Percentiles rank a stretch among this genome's conserved stretches.
Evolutionary conservation across 805 yeast species (phyloP).

Genomic region (Nakazawaea molendinolei): DNA sequence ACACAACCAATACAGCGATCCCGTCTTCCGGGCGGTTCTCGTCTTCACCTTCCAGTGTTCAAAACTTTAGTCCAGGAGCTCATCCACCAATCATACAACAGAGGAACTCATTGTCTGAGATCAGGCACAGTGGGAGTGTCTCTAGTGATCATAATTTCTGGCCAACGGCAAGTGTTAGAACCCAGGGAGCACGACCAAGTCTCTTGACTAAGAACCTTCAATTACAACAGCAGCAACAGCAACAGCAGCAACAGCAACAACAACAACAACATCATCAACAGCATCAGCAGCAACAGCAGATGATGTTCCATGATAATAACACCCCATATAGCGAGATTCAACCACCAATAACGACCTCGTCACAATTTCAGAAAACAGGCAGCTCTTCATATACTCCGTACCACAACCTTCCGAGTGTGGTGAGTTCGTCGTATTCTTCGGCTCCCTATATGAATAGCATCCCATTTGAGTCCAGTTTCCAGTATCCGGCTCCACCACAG

Average conservation of each 20-base stretch:
- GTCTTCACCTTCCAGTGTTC: no score
- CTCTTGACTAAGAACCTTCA: background rate
- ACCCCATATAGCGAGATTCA: conserved; percentile 2
- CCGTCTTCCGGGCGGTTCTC: no score
- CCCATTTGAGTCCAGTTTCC: conserved; percentile 11
- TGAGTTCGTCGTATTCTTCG: conserved; percentile 29
- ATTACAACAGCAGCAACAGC: conserved; percentile 1
- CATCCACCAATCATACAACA: no score
- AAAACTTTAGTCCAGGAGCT: no score
- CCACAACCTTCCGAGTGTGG: conserved; percentile 43
- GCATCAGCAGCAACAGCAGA: conserved; percentile 10
- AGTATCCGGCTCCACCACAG: conserved; percentile 35
- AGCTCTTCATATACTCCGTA: conserved; percentile 24
- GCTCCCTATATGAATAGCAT: conserved; percentile 15
- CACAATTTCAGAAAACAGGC: background rate
- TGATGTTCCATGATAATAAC: conserved; percentile 7
- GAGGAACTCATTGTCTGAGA: no score
- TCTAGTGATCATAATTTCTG: no score
- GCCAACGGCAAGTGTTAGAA: no score
- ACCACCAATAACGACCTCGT: conserved; percentile 9
- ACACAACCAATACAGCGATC: no score
- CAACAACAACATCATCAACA: conserved; percentile 14
- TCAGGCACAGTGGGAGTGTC: no score
- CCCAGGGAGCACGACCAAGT: no score
- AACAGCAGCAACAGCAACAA: background rate